Conservation (phyloP, 345 rosid species). For the Salix koriyanagi region DNA sequence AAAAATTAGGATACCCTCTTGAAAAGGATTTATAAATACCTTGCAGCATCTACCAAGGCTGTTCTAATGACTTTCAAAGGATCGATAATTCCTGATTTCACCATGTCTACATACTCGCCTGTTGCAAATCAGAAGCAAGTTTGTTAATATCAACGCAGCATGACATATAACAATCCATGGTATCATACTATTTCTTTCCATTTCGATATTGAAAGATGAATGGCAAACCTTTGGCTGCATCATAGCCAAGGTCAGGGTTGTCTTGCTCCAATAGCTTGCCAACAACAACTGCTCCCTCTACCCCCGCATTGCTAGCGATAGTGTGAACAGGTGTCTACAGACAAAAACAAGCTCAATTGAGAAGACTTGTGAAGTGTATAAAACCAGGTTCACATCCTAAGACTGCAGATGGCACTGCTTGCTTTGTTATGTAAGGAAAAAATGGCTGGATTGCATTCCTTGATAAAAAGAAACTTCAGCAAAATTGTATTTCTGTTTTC, state of each 20-base stretch:
- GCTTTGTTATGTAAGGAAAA: background rate
- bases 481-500: too few relatives aligned
- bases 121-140: background rate
- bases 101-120: slow-evolving; percentile 96
- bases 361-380: background rate
- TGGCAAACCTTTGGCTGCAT: slow-evolving; percentile 44
- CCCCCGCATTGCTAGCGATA: slow-evolving; percentile 41
- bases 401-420: background rate
- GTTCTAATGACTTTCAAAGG: slow-evolving; percentile 94
- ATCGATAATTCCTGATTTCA: slow-evolving; percentile 81
- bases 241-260: slow-evolving; percentile 40
- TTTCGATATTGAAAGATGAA: background rate
- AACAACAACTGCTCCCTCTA: slow-evolving; percentile 45
- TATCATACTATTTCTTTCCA: background rate
- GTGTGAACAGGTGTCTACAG: slow-evolving; percentile 35
- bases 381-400: background rate
- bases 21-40: slow-evolving; percentile 29
- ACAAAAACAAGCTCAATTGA: slow-evolving; percentile 1
- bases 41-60: slow-evolving; percentile 96
- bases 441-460: too few relatives aligned
- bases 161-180: background rate
- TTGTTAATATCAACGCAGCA: background rate
- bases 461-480: too few relatives aligned
- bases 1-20: background rate
- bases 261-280: slow-evolving; percentile 44